phyloP scores from a whole-genome alignment of 148 eudicot genomes.

The Chenopodium quinoa region DNA sequence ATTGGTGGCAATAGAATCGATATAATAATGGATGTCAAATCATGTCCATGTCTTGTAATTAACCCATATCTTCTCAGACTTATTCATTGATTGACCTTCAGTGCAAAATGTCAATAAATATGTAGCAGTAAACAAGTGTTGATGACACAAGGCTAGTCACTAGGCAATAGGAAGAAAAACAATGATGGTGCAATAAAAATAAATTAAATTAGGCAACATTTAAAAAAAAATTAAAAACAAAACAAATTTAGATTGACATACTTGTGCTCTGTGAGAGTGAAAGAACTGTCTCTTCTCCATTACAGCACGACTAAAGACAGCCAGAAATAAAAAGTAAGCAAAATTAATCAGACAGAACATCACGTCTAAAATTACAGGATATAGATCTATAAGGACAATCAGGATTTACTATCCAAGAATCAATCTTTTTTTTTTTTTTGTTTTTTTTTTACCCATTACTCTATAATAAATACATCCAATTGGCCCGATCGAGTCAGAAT shows the following conservation, averaged over 20 bases:
- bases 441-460: too few species aligned
- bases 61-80: background rate
- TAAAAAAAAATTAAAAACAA: background rate
- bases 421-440: too few species aligned
- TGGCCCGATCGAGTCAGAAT: too few species aligned
- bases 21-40: background rate
- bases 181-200: background rate
- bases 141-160: background rate
- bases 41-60: background rate
- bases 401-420: too few species aligned
- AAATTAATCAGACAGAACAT: conserved; percentile 1
- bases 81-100: background rate
- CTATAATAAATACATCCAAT: too few species aligned
- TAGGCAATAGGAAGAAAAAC: background rate
- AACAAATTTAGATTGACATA: conserved; percentile 21
- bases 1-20: background rate
- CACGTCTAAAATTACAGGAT: too few species aligned
- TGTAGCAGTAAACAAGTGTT: background rate
- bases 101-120: background rate
- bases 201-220: conserved; percentile 5
- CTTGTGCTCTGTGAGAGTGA: conserved; percentile 99
- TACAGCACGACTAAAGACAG: conserved; percentile 63
- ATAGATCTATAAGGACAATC: too few species aligned
- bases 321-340: background rate
- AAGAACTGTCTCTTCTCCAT: conserved; percentile 91